These are phyloP conservation scores for Xylaria curta DNA, from an alignment of 495 filamentous ascomycete genomes.

Conservation along the genomic window DNA sequence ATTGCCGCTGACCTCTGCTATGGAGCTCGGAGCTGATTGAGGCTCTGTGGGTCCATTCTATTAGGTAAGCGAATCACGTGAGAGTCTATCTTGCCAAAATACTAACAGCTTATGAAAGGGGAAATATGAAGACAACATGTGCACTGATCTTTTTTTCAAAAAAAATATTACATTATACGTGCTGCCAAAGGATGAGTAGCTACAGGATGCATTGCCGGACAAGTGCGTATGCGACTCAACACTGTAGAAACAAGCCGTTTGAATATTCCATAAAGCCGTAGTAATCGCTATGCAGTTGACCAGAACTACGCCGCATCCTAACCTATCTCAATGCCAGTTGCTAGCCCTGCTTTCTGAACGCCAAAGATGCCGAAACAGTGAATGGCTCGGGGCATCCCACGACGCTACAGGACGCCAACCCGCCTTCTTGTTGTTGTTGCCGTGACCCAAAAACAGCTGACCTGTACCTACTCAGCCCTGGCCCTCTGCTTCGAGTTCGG, in stretches of 20 bases:
- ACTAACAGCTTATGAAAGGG: neutral
- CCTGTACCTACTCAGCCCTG: conserved; percentile 36
- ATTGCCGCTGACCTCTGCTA: neutral
- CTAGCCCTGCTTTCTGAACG: neutral
- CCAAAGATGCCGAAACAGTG: conserved; percentile 4
- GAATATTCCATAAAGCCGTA: conserved; percentile 6
- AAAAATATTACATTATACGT: conserved; percentile 1
- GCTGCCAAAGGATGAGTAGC: neutral
- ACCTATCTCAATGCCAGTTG: conserved; percentile 4
- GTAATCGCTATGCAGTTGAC: conserved; percentile 22
- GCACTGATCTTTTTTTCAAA: neutral
- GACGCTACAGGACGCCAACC: neutral
- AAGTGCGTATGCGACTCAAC: neutral
- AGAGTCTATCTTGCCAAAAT: neutral
- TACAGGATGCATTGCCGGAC: neutral
- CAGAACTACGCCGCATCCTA: conserved; percentile 4
- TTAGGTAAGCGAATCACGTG: conserved; percentile 20
- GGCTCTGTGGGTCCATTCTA: neutral
- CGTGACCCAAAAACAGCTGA: neutral
- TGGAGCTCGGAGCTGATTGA: neutral
- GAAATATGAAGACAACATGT: neutral
- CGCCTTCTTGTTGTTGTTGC: neutral
- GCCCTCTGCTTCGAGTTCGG: conserved; percentile 64
- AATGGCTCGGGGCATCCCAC: neutral
- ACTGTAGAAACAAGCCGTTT: conserved; percentile 1